Evolutionary conservation across 75 land plant genomes (phyloP), one percentile per base, ranked within the genome.

Genomic region (Pinus albicaulis): DNA sequence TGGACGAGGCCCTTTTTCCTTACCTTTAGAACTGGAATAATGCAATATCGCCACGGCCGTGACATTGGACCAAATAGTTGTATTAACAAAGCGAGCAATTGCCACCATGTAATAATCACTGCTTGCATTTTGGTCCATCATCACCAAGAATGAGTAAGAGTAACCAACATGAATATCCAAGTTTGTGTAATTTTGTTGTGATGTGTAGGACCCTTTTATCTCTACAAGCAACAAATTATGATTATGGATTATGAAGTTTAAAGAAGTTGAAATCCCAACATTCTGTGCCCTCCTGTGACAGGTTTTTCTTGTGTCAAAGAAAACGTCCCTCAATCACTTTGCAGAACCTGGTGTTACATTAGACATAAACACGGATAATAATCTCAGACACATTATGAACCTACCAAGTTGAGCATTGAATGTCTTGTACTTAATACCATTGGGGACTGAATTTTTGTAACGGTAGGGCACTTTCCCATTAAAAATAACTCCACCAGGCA

Each of bases 161-260:
- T 95, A 96, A 19, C 98, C 98, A 34, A 91, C 89, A 84, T 93
- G 96, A n/a, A 95, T 89, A 66, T 95, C 96, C 34, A 95, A 81
- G 78, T 81, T 89, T 4, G 96, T 83, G 69, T 88, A 93, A 44
- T 88, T 91, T 36, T 89, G 97, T 71, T 95, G 96, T 34, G 85
- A 80, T 17, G 93, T 88, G 72, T 95, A 95, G 57, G 98, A 89
- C 44, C 98, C 98, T 76, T 95, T 94, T 15, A 92, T 85, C 79
- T 95, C 98, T 44, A 87, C 98, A n/a, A 95, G 72, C 58, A 86
- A 82, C 59, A 95, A 26, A 73, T 86, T 91, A 76, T 95, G 98
- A 80, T 76, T 82, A 76, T 91, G 92, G 55, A 95, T 93, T 70
- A 96, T 93, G 87, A 95, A 91, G 75, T 95, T 95, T 73, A 95